phyloP scores from a whole-genome alignment of 805 yeast species.

The Debaryomyces castellii region DNA sequence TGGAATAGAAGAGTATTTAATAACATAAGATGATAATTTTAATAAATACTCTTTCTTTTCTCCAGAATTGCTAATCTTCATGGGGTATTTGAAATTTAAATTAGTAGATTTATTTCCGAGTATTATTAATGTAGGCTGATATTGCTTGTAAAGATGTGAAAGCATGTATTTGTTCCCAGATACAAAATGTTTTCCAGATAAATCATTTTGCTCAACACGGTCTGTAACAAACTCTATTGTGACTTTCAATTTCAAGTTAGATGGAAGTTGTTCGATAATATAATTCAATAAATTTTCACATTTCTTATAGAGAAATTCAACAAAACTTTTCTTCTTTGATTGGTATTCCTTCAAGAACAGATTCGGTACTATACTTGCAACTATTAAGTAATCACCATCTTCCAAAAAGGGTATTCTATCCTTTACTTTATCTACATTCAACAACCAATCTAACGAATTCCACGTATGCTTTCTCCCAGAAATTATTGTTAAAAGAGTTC shows the following conservation, averaged over 20 bases:
- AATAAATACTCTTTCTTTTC: slow-evolving; percentile 26
- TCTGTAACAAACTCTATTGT: slow-evolving; percentile 40
- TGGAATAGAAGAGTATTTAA: slow-evolving; percentile 41
- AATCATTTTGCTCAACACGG: slow-evolving; percentile 6
- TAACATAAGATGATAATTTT: slow-evolving; percentile 35
- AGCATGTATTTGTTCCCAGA: slow-evolving; percentile 36
- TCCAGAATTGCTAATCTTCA: slow-evolving; percentile 18
- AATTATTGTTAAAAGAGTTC: slow-evolving; percentile 38
- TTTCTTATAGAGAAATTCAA: slow-evolving; percentile 19
- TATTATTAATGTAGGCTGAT: slow-evolving; percentile 39
- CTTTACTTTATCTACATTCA: slow-evolving; percentile 13
- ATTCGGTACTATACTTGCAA: slow-evolving; percentile 33
- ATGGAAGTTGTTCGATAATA: slow-evolving; percentile 12
- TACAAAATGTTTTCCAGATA: slow-evolving; percentile 2
- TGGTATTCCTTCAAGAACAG: slow-evolving; percentile 11
- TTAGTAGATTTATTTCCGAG: slow-evolving; percentile 40
- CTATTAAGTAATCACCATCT: slow-evolving; percentile 39
- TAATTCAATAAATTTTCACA: slow-evolving; percentile 26
- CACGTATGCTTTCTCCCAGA: slow-evolving; percentile 46
- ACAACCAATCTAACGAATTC: slow-evolving; percentile 42
- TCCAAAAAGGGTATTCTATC: slow-evolving; percentile 22
- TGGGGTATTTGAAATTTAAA: slow-evolving; percentile 43
- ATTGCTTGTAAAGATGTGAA: slow-evolving; percentile 36
- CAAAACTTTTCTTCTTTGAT: slow-evolving; percentile 10
- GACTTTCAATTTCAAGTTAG: slow-evolving; percentile 29